Percentiles rank a stretch among this genome's conserved stretches.
Evolutionary conservation across 495 filamentous ascomycete species (phyloP).

Genomic region (Penicillium dipodomyicola): DNA sequence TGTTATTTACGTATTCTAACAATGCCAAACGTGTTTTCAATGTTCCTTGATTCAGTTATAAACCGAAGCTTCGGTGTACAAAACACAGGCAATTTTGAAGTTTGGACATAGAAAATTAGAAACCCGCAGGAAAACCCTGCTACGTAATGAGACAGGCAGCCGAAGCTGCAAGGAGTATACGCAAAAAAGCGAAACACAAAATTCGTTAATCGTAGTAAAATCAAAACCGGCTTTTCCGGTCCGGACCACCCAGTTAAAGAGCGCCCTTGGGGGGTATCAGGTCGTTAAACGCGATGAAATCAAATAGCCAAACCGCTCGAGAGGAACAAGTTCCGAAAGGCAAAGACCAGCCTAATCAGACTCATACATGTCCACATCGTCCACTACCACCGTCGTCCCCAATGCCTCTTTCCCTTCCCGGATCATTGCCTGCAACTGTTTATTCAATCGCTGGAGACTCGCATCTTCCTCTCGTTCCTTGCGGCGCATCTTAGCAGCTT

Average conservation of each 20-base stretch:
- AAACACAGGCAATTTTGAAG: neutral
- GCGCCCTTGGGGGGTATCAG: conserved; percentile 32
- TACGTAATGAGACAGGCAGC: conserved; percentile 2
- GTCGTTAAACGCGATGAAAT: conserved; percentile 16
- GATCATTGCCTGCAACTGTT: conserved; percentile 79
- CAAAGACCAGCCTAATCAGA: conserved; percentile 28
- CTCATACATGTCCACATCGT: conserved; percentile 47
- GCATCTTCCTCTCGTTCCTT: conserved; percentile 78
- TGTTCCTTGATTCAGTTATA: neutral
- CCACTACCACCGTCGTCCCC: conserved; percentile 73
- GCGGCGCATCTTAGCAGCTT: conserved; percentile 62
- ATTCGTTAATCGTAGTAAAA: conserved; percentile 24
- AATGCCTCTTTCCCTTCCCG: conserved; percentile 82
- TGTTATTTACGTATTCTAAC: conserved; percentile 10
- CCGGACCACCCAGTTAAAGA: conserved; percentile 10
- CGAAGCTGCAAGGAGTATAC: neutral
- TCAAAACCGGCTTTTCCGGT: conserved; percentile 9
- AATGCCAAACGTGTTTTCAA: conserved; percentile 6
- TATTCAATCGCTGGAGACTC: conserved; percentile 73
- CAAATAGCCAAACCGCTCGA: conserved; percentile 5
- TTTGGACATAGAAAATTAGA: neutral
- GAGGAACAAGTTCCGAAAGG: neutral
- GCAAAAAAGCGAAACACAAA: conserved; percentile 14
- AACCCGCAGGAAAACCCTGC: neutral
- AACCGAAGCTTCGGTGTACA: neutral